These are phyloP conservation scores for Boletus vermiculosoides DNA, from an alignment of 768 basidiomycete species.

Conservation along the genomic window DNA sequence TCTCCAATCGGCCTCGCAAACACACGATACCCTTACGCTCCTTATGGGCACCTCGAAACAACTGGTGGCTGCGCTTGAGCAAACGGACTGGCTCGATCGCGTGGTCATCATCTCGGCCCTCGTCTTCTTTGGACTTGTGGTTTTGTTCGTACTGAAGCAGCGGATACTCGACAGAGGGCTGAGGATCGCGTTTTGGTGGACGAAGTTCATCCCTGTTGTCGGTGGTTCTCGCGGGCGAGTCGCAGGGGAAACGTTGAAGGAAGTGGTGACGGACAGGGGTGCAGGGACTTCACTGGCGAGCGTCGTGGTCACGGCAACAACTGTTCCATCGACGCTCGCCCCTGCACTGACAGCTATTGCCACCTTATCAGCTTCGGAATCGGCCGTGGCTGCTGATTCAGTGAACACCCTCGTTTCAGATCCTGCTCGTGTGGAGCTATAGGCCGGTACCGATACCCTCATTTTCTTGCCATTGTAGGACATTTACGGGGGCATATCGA, in stretches of 20 bases:
- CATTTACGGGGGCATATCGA: neutral
- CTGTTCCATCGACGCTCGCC: slow-evolving; percentile 9
- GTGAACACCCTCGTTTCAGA: slow-evolving; percentile 1
- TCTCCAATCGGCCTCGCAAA: slow-evolving; percentile 67
- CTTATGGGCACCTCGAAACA: slow-evolving; percentile 78
- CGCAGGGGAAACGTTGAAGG: slow-evolving; percentile 3
- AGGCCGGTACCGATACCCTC: slow-evolving; percentile 1
- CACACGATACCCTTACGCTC: slow-evolving; percentile 72
- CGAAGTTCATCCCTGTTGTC: slow-evolving; percentile 57
- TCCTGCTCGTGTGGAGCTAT: slow-evolving; percentile 18
- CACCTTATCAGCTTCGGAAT: neutral
- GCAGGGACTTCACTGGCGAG: slow-evolving; percentile 6
- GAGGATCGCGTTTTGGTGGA: slow-evolving; percentile 87
- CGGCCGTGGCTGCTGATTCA: neutral
- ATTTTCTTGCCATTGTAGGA: neutral
- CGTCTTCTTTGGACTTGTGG: slow-evolving; percentile 78
- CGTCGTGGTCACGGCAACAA: slow-evolving; percentile 1
- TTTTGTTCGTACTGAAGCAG: slow-evolving; percentile 86
- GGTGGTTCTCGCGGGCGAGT: slow-evolving; percentile 4
- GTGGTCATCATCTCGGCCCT: slow-evolving; percentile 79
- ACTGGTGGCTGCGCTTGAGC: slow-evolving; percentile 84
- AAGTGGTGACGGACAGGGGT: slow-evolving; percentile 1
- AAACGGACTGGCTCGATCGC: slow-evolving; percentile 90
- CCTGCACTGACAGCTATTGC: slow-evolving; percentile 11
- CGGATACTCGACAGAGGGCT: slow-evolving; percentile 79